phyloP scores from a whole-genome alignment of 2,329 filamentous ascomycete genomes.

The Aspergillus sp. region DNA sequence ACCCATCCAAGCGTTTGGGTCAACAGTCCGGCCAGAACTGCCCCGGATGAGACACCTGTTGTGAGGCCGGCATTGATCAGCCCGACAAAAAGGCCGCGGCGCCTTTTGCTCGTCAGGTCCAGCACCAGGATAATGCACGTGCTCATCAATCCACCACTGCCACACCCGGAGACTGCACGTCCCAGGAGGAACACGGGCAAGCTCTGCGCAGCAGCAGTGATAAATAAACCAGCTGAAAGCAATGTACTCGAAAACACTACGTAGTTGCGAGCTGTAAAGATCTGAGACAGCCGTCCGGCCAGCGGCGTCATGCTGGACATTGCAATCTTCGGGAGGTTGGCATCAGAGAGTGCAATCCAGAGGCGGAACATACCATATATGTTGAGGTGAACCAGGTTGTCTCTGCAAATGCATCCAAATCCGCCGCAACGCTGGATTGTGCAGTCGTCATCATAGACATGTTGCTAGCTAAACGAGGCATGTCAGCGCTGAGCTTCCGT shows the following conservation, averaged over 20 bases:
- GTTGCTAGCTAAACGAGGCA: conserved; percentile 54
- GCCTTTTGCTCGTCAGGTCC: conserved; percentile 58
- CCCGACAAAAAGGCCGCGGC: conserved; percentile 64
- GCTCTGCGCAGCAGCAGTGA: conserved; percentile 53
- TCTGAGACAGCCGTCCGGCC: conserved; percentile 60
- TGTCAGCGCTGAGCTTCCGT: no score
- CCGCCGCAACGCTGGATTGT: conserved; percentile 65
- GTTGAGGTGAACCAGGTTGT: conserved; percentile 74
- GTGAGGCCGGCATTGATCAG: conserved; percentile 66
- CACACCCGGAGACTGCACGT: conserved; percentile 57
- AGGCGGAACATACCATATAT: conserved; percentile 48
- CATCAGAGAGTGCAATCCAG: background rate
- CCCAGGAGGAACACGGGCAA: conserved; percentile 60
- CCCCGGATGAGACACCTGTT: conserved; percentile 60
- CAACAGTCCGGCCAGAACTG: conserved; percentile 58
- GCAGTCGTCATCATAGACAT: conserved; percentile 75
- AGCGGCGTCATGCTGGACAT: conserved; percentile 56
- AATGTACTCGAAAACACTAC: conserved; percentile 53
- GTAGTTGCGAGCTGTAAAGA: conserved; percentile 61
- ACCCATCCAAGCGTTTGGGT: conserved; percentile 61
- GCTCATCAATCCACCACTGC: conserved; percentile 62
- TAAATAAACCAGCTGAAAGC: conserved; percentile 52
- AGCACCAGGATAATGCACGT: conserved; percentile 66
- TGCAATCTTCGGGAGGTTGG: conserved; percentile 37
- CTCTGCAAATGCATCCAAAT: conserved; percentile 62